Conservation (phyloP, 2,329 filamentous ascomycete species). For the Whalleya microplaca region DNA sequence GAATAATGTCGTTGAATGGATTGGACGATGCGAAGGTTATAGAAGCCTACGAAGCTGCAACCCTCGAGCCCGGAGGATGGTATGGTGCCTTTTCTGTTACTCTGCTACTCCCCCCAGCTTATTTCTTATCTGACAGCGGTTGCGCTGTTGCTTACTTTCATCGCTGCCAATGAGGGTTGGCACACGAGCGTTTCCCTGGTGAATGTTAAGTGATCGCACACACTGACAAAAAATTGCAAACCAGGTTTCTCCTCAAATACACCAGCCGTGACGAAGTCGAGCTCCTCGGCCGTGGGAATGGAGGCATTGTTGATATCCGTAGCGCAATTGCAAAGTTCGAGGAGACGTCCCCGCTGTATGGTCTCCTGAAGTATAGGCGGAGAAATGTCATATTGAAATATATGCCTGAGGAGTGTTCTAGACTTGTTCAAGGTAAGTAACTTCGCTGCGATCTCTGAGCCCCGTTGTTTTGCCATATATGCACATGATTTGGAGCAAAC, state of each 20-base stretch:
- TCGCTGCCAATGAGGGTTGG: constrained; percentile 8
- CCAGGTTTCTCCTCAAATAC: constrained; percentile 94
- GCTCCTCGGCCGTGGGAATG: constrained; percentile 74
- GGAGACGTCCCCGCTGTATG: constrained; percentile 87
- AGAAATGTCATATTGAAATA: constrained; percentile 93
- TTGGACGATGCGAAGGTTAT: constrained; percentile 80
- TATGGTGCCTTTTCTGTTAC: constrained; percentile 52
- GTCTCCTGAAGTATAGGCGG: constrained; percentile 86
- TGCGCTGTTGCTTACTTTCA: constrained; percentile 19
- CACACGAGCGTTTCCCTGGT: constrained; percentile 1
- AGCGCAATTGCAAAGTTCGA: constrained; percentile 77
- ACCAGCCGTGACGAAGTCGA: constrained; percentile 84
- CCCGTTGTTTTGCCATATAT: constrained; percentile 3
- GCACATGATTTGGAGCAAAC: constrained; percentile 23
- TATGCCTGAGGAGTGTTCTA: constrained; percentile 86
- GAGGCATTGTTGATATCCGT: constrained; percentile 83
- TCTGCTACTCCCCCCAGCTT: not conserved
- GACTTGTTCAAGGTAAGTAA: constrained; percentile 83
- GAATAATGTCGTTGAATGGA: constrained; percentile 90
- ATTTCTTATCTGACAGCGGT: constrained; percentile 2
- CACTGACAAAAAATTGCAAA: constrained; percentile 25
- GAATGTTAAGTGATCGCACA: constrained; percentile 10
- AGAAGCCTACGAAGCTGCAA: constrained; percentile 81
- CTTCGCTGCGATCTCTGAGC: constrained; percentile 1
- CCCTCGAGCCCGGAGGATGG: constrained; percentile 91